Conservation (phyloP, 1,139 yeast species). For the Trichomonascaceae sp. region DNA sequence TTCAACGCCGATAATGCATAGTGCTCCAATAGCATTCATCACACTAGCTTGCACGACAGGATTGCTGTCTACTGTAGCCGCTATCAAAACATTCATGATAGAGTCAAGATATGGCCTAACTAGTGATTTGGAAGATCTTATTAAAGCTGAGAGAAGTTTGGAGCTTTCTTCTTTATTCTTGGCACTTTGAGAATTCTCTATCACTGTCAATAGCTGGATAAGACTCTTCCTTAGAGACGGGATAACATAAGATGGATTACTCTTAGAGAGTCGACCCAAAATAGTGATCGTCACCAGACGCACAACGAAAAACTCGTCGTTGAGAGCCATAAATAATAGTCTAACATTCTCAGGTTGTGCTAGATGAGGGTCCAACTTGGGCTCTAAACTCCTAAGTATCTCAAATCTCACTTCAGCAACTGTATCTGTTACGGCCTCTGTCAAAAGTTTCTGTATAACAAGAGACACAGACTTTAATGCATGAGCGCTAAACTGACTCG, state of each 20-base stretch:
- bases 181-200: slow-evolving; percentile 71
- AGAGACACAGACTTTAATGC: slow-evolving; percentile 81
- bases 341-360: slow-evolving; percentile 91
- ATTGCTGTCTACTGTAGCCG: slow-evolving; percentile 61
- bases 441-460: slow-evolving; percentile 70
- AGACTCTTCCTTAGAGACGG: slow-evolving; percentile 85
- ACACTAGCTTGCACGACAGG: slow-evolving; percentile 84
- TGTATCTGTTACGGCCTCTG: slow-evolving; percentile 89
- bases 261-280: slow-evolving; percentile 75
- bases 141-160: slow-evolving; percentile 61
- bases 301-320: slow-evolving; percentile 84
- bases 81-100: slow-evolving; percentile 73
- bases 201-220: slow-evolving; percentile 75
- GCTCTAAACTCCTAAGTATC: slow-evolving; percentile 66
- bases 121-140: slow-evolving; percentile 70
- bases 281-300: slow-evolving; percentile 74
- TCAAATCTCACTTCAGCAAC: slow-evolving; percentile 76
- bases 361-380: slow-evolving; percentile 80
- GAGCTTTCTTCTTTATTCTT: slow-evolving; percentile 88
- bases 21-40: slow-evolving; percentile 82
- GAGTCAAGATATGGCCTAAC: slow-evolving; percentile 89
- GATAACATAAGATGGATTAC: slow-evolving; percentile 92
- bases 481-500: slow-evolving; percentile 77
- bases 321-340: slow-evolving; percentile 76
- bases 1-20: slow-evolving; percentile 84